Evolutionary conservation across 495 filamentous ascomycete species (phyloP).

Genomic region (Cercophora samala): DNA sequence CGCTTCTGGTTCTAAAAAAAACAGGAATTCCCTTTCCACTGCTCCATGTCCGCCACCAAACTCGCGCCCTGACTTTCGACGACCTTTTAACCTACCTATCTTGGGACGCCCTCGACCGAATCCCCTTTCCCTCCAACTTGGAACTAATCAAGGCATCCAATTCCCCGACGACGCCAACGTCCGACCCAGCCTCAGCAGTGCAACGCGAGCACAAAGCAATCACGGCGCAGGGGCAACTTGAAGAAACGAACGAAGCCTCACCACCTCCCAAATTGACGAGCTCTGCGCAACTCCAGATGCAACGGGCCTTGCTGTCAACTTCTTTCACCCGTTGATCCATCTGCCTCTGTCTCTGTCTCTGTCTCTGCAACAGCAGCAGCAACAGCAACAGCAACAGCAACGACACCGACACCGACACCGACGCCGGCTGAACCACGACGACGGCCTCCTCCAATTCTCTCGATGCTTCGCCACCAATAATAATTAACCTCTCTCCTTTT

Average conservation of each 20-base stretch:
- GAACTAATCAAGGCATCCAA: background rate
- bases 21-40: slow-evolving; percentile 4
- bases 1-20: background rate
- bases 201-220: background rate
- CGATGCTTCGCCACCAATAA: slow-evolving; percentile 11
- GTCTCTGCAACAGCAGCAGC: no score
- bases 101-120: background rate
- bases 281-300: slow-evolving; percentile 2
- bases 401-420: background rate
- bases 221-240: background rate
- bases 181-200: background rate
- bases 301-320: slow-evolving; percentile 4
- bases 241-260: slow-evolving; percentile 3
- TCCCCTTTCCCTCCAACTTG: no score
- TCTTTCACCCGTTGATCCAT: background rate
- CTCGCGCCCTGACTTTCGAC: background rate
- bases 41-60: slow-evolving; percentile 5
- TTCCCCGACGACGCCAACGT: background rate
- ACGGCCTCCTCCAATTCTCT: background rate
- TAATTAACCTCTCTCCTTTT: slow-evolving; percentile 6
- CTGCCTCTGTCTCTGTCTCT: background rate
- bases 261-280: background rate
- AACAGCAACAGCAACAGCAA: no score
- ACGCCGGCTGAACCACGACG: background rate
- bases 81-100: background rate